Percentiles rank a stretch among this genome's conserved stretches.
Evolutionary conservation across 345 rosid species (phyloP).

Genomic region (Physaria fendleri): DNA sequence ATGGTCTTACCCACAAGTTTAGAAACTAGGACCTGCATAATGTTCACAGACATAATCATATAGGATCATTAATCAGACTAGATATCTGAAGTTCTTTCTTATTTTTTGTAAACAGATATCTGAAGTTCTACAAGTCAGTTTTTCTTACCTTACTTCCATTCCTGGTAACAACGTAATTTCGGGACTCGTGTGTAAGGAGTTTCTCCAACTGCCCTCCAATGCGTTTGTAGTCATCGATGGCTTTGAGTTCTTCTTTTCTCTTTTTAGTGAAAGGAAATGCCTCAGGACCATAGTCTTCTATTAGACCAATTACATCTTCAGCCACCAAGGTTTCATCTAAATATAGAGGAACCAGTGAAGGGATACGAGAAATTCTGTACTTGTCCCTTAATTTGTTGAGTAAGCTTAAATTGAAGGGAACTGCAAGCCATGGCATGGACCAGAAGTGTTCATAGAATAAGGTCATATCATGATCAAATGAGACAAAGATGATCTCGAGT

Average conservation of each 20-base stretch:
- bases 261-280: conserved; percentile 63
- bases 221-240: conserved; percentile 49
- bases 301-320: conserved; percentile 51
- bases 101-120: too few relatives aligned
- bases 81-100: not conserved
- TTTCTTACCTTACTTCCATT: conserved; percentile 45
- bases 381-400: conserved; percentile 36
- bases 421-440: conserved; percentile 77
- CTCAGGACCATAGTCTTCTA: conserved; percentile 69
- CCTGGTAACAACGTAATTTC: conserved; percentile 39
- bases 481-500: conserved; percentile 61
- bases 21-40: conserved; percentile 41
- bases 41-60: not conserved
- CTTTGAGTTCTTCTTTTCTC: conserved; percentile 55
- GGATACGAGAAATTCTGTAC: conserved; percentile 48
- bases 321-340: conserved; percentile 37
- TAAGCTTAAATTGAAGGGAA: conserved; percentile 47
- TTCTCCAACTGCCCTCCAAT: conserved; percentile 54
- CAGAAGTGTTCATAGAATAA: conserved; percentile 55
- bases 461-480: conserved; percentile 61
- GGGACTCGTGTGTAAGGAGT: conserved; percentile 45
- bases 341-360: conserved; percentile 47
- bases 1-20: conserved; percentile 66
- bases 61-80: not conserved
- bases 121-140: not conserved